Evolutionary conservation across 2,329 filamentous ascomycete genomes (phyloP).

Genomic region (Aspergillus hiratsukae): DNA sequence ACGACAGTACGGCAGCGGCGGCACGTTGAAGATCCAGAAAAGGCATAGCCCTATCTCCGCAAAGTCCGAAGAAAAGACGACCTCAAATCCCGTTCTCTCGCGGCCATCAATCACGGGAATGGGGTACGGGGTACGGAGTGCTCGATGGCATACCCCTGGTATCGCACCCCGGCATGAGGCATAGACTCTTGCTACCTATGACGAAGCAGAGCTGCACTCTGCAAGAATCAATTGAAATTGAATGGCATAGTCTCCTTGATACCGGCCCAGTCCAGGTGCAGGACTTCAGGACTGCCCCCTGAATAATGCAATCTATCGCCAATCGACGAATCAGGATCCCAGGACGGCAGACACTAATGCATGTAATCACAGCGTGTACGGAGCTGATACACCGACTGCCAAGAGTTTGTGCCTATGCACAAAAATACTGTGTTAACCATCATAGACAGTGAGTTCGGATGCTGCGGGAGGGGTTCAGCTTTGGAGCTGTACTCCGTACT

Average conservation of each 20-base stretch:
- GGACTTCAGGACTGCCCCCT: background rate
- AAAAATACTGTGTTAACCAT: background rate
- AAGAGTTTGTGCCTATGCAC: background rate
- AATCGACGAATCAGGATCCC: conserved; percentile 5
- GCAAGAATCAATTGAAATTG: background rate
- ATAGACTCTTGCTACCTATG: background rate
- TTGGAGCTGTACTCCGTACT: background rate
- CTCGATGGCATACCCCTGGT: background rate
- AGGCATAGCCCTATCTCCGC: background rate
- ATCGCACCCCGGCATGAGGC: background rate
- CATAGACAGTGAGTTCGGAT: background rate
- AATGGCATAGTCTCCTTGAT: background rate
- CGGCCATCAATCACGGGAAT: background rate
- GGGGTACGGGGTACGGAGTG: background rate
- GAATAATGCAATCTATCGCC: conserved; percentile 1
- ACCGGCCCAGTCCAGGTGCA: background rate
- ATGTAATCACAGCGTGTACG: conserved; percentile 8
- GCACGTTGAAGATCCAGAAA: background rate
- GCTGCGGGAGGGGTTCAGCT: background rate
- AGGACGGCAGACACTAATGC: conserved; percentile 13
- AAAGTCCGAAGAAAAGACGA: background rate
- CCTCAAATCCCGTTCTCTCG: background rate
- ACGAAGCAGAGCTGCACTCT: background rate
- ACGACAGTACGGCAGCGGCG: background rate
- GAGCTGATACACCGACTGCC: background rate